Evolutionary conservation across 148 eudicot species (phyloP).

Genomic region (Bassia scoparia): DNA sequence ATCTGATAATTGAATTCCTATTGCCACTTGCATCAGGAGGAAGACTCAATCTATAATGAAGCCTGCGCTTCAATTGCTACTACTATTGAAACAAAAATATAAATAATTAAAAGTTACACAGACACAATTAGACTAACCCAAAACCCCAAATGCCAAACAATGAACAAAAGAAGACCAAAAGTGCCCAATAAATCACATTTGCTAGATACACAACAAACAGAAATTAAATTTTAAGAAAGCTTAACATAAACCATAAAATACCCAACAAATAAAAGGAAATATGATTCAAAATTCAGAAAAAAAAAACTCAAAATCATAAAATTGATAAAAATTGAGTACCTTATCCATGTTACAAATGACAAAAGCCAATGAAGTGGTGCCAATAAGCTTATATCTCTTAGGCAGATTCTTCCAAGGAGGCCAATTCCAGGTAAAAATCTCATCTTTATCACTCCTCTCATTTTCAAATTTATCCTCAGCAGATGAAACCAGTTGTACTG

Average conservation of each 20-base stretch:
- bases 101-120: neutral
- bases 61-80: neutral
- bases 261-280: neutral
- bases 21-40: neutral
- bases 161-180: neutral
- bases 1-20: too few species aligned
- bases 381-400: constrained; percentile 76
- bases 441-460: constrained; percentile 18
- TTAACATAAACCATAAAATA: neutral
- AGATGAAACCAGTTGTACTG: constrained; percentile 14
- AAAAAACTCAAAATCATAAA: neutral
- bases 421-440: constrained; percentile 53
- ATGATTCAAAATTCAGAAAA: neutral
- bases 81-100: neutral
- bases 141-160: constrained; percentile 4
- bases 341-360: constrained; percentile 98
- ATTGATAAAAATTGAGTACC: constrained; percentile 33
- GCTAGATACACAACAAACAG: neutral
- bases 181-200: constrained; percentile 7
- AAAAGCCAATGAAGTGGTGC: constrained; percentile 90
- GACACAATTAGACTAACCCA: neutral
- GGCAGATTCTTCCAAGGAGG: constrained; percentile 87
- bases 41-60: neutral
- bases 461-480: constrained; percentile 23
- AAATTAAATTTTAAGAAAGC: neutral